phyloP scores from a whole-genome alignment of 2,329 filamentous ascomycete species.

The Colletotrichum caudatum region DNA sequence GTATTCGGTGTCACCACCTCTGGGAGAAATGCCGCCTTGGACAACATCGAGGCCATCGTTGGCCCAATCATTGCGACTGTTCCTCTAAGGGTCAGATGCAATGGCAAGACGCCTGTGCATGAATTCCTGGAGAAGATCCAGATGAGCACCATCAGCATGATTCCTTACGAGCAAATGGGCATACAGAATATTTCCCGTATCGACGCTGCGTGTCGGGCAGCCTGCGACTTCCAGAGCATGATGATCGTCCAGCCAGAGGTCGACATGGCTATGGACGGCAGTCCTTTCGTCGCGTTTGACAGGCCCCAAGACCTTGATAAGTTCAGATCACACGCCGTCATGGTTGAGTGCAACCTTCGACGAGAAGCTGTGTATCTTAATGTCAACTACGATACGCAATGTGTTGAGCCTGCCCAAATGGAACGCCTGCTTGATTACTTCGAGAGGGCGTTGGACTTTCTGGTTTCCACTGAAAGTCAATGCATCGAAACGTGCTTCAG shows the following conservation, averaged over 20 bases:
- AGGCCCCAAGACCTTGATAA: slow-evolving; percentile 35
- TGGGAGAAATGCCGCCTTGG: slow-evolving; percentile 43
- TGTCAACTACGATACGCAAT: slow-evolving; percentile 24
- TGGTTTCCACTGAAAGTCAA: not conserved
- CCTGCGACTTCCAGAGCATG: slow-evolving; percentile 38
- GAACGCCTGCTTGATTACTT: slow-evolving; percentile 28
- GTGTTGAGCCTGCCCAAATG: slow-evolving; percentile 2
- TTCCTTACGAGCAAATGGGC: slow-evolving; percentile 48
- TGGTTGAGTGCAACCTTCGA: slow-evolving; percentile 31
- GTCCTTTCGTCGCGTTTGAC: slow-evolving; percentile 12
- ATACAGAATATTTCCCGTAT: slow-evolving; percentile 48
- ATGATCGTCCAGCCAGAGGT: slow-evolving; percentile 42
- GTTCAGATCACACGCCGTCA: slow-evolving; percentile 31
- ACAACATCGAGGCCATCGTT: slow-evolving; percentile 46
- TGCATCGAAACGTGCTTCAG: not conserved
- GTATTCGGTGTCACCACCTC: slow-evolving; percentile 57
- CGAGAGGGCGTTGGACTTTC: slow-evolving; percentile 19
- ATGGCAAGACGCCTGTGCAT: slow-evolving; percentile 2
- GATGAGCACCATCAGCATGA: slow-evolving; percentile 46
- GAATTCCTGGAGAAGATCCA: slow-evolving; percentile 46
- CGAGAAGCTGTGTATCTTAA: slow-evolving; percentile 8
- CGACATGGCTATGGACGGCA: slow-evolving; percentile 27
- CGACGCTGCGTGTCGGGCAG: slow-evolving; percentile 10
- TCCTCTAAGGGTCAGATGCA: slow-evolving; percentile 21
- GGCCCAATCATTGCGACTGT: slow-evolving; percentile 45